Percentiles rank a stretch among this genome's conserved stretches.
phyloP scores from a whole-genome alignment of 495 filamentous ascomycete genomes.

The Lophiostoma macrostomum region DNA sequence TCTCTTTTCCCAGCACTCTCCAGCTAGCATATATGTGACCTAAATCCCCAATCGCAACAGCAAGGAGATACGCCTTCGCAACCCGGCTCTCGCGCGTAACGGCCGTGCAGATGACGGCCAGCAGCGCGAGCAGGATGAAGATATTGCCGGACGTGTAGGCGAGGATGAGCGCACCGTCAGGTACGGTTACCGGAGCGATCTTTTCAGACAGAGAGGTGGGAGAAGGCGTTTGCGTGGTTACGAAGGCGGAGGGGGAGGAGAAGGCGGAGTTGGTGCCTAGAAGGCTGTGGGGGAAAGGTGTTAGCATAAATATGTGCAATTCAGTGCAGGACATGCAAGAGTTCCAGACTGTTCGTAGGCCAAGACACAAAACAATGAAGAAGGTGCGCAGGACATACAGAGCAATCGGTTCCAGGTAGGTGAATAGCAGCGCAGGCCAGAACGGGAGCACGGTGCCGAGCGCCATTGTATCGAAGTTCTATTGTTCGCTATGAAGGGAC shows the following conservation, averaged over 20 bases:
- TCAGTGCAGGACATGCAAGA: too few relatives aligned
- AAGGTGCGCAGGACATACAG: constrained; percentile 14
- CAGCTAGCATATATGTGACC: constrained; percentile 26
- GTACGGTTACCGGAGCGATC: too few relatives aligned
- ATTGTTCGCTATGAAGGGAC: too few relatives aligned
- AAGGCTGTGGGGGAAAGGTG: too few relatives aligned
- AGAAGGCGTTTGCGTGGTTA: constrained; percentile 9
- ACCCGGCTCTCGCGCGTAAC: constrained; percentile 24
- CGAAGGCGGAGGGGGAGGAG: constrained; percentile 17
- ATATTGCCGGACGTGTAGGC: constrained; percentile 19
- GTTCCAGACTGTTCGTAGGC: too few relatives aligned
- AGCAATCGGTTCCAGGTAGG: constrained; percentile 22
- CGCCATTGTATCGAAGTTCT: too few relatives aligned
- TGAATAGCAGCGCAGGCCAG: constrained; percentile 26
- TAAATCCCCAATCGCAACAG: constrained; percentile 19
- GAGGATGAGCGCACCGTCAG: constrained; percentile 2
- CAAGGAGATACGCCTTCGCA: constrained; percentile 13
- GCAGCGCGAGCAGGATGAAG: constrained; percentile 13
- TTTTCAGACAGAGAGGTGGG: constrained; percentile 6
- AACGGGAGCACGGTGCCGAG: constrained; percentile 23
- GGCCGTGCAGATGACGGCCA: constrained; percentile 19
- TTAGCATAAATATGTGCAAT: too few relatives aligned
- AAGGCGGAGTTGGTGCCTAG: too few relatives aligned
- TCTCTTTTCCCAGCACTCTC: constrained; percentile 10
- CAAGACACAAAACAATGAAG: too few relatives aligned